Conservation (phyloP, 352 stramenopile genomes). For the Poterioochromonas sp. region DNA sequence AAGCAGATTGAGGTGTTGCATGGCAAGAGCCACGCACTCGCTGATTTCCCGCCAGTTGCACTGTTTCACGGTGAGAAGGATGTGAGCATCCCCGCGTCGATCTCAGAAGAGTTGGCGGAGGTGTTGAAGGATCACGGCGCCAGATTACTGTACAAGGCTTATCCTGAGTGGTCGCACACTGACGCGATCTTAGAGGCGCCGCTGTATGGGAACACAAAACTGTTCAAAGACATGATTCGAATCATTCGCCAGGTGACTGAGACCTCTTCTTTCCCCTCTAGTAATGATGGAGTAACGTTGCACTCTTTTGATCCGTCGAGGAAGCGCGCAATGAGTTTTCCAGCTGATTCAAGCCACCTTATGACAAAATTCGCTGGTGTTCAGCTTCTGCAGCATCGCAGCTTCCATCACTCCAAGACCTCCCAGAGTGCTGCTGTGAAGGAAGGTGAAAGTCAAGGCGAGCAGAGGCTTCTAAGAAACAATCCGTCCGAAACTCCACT, state of each 20-base stretch:
- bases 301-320: too few relatives aligned
- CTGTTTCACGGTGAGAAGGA: slow-evolving; percentile 23
- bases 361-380: too few relatives aligned
- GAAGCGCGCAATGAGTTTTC: too few relatives aligned
- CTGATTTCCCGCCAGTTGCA: slow-evolving; percentile 11
- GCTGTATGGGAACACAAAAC: slow-evolving; percentile 49
- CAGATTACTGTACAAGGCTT: slow-evolving; percentile 46
- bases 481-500: too few relatives aligned
- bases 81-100: neutral
- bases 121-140: slow-evolving; percentile 51
- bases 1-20: neutral
- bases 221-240: slow-evolving; percentile 51
- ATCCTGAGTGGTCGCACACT: slow-evolving; percentile 71
- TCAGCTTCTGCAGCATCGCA: too few relatives aligned
- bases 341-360: too few relatives aligned
- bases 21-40: neutral
- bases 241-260: neutral
- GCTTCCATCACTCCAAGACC: too few relatives aligned
- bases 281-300: too few relatives aligned
- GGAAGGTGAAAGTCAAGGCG: too few relatives aligned
- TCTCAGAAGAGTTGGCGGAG: slow-evolving; percentile 49
- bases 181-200: slow-evolving; percentile 77
- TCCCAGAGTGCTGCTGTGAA: too few relatives aligned
- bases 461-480: too few relatives aligned
- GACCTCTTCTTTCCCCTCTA: too few relatives aligned